Evolutionary conservation across 768 basidiomycete species (phyloP).

Genomic region (Leccinum uliginosum): DNA sequence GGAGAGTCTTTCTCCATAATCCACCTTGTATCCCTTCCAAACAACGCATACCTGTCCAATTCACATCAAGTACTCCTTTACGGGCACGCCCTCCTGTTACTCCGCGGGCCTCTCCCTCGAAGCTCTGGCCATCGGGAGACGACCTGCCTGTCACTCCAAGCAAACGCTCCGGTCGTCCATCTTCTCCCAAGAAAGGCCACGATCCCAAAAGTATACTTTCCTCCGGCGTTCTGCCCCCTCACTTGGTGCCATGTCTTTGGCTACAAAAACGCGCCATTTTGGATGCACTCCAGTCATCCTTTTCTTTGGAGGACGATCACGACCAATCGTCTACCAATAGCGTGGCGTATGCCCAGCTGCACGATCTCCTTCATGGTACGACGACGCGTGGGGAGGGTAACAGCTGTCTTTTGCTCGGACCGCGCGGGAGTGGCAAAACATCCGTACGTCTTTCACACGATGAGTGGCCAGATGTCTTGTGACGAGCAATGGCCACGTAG

Average conservation of each 20-base stretch:
- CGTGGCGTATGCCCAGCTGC: conserved; percentile 53
- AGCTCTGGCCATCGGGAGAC: not conserved
- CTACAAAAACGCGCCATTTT: conserved; percentile 59
- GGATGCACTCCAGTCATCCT: conserved; percentile 36
- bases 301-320: conserved; percentile 28
- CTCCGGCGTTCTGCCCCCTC: conserved; percentile 32
- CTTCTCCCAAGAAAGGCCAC: conserved; percentile 14
- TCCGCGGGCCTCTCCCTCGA: conserved; percentile 18
- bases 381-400: conserved; percentile 84
- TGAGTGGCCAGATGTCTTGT: not conserved
- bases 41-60: not conserved
- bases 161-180: conserved; percentile 5
- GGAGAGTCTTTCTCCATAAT: not conserved
- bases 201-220: conserved; percentile 2
- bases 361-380: conserved; percentile 67
- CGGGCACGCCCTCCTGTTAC: conserved; percentile 11
- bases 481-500: conserved; percentile 31
- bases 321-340: conserved; percentile 42
- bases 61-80: conserved; percentile 17
- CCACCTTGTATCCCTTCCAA: conserved; percentile 22
- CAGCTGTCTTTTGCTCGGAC: conserved; percentile 84
- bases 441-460: conserved; percentile 38
- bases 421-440: conserved; percentile 84
- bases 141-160: conserved; percentile 18
- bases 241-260: conserved; percentile 43